Percentiles rank a stretch among this genome's conserved stretches.
phyloP scores from a whole-genome alignment of 2,329 filamentous ascomycete species.

The Penicillium sp. region DNA sequence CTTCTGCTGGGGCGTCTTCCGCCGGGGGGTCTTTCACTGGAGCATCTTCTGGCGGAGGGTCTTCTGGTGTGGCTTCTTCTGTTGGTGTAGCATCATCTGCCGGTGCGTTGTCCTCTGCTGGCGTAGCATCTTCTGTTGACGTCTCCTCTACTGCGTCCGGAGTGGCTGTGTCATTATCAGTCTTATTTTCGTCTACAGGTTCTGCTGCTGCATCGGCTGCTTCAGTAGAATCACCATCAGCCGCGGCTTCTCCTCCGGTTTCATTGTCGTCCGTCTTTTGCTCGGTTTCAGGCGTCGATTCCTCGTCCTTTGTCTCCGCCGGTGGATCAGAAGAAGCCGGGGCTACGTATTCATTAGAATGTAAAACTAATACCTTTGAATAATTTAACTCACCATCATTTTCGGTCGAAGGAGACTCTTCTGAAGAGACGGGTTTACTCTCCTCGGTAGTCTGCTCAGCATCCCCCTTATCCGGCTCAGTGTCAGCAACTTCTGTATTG shows the following conservation, averaged over 20 bases:
- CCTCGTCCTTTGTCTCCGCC: constrained; percentile 22
- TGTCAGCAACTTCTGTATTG: constrained; percentile 33
- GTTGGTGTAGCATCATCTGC: background rate
- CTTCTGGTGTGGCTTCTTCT: background rate
- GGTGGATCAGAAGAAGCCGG: constrained; percentile 26
- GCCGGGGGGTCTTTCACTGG: constrained; percentile 11
- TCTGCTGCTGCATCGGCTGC: background rate
- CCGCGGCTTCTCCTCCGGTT: background rate
- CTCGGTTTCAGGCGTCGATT: constrained; percentile 16
- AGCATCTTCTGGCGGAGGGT: constrained; percentile 16
- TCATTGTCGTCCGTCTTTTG: constrained; percentile 21
- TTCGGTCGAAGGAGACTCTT: constrained; percentile 24
- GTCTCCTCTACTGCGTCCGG: constrained; percentile 11
- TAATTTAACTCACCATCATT: constrained; percentile 25
- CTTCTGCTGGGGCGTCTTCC: constrained; percentile 12
- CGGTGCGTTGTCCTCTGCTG: background rate
- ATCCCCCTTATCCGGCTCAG: constrained; percentile 29
- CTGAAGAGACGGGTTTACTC: constrained; percentile 22
- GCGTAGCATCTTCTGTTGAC: constrained; percentile 1
- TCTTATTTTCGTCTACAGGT: background rate
- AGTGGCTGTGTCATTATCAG: background rate
- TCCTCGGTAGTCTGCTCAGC: constrained; percentile 22
- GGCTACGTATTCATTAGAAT: constrained; percentile 5
- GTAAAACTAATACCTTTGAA: background rate
- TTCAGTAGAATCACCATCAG: constrained; percentile 11